Base-by-base conservation (phyloP, 2,329 filamentous ascomycete species). In the Bertia moriformis region DNA sequence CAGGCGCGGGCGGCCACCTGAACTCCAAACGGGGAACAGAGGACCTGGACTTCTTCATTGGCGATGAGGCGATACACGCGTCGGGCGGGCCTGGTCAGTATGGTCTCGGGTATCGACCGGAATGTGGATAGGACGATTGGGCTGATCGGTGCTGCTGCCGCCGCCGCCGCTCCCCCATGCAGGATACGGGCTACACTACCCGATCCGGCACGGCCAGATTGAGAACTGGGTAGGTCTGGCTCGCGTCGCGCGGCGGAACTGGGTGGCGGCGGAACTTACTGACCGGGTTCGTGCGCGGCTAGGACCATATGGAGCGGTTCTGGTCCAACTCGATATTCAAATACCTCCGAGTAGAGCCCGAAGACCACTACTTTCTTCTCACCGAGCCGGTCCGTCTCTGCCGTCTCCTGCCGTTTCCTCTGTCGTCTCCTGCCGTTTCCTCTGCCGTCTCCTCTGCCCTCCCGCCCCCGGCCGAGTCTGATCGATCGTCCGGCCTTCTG, bases 271-370 rank as follows among this genome's bases (percentile, higher is more conserved):
- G 19, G 14, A n/a, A 22, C 18, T 18, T 14, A 35, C 24, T 27
- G 32, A 12, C 27, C 37, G 12, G 22, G 38, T 55, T 60, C 49
- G 48, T 42, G 46, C 22, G 35, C 44, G 40, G 43, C 4, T 49
- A 91, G 84, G 91, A 98, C 63, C 85, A 95, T 54, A 98, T 98
- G 91, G 91, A 98, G 62, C 81, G 91, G 46, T 98, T 96, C 67
- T 98, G 91, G 91, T 96, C 93, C 49, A 96, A 96, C 67, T 98
- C 91, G 46, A 98, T 98, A 64, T 98, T 98, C 76, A 96, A 98
- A 61, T 98, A 98, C 57, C 73, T 98, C 39, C 78, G 91, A 52
- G 91, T 98, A 49, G 91, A 98, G 64, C 91, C 91, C 19, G 91
- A 98, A 65, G 91, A 98, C 58, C 91, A 98, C 62, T 88, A 94